Evolutionary conservation across 331 rosid species (phyloP).

Genomic region (Saraca asoca): DNA sequence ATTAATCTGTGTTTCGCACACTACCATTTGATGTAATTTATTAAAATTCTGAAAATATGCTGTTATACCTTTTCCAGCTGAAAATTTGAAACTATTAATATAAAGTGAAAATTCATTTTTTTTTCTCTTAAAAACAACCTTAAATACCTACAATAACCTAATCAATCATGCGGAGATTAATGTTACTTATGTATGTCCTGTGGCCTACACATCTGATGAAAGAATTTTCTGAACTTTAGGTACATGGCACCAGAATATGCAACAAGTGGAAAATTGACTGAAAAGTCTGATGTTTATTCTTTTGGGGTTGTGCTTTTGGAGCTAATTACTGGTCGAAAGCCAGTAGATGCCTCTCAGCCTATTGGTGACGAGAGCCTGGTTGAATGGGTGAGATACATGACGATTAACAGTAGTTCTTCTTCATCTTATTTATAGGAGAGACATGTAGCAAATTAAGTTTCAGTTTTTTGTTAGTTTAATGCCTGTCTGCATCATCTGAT

Average conservation of each 20-base stretch:
- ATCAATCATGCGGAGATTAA: neutral
- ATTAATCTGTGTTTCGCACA: neutral
- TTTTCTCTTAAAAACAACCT: no score
- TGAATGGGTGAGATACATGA: slow-evolving; percentile 78
- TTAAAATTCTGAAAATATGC: neutral
- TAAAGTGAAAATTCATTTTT: no score
- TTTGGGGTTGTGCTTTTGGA: slow-evolving; percentile 94
- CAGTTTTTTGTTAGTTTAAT: no score
- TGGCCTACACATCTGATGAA: slow-evolving; percentile 38
- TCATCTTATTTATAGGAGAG: neutral
- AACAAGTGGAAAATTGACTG: slow-evolving; percentile 95
- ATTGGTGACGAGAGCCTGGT: slow-evolving; percentile 93
- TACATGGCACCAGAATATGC: slow-evolving; percentile 99
- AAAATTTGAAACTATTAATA: no score
- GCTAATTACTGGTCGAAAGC: slow-evolving; percentile 90
- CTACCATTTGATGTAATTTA: neutral
- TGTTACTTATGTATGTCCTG: slow-evolving; percentile 6
- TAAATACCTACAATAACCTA: no score
- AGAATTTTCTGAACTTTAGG: slow-evolving; percentile 50
- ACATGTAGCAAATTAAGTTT: no score
- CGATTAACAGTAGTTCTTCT: slow-evolving; percentile 8
- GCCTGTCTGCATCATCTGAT: no score
- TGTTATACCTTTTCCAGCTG: no score
- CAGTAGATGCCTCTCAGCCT: slow-evolving; percentile 96
- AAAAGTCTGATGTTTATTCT: slow-evolving; percentile 94